phyloP scores from a whole-genome alignment of 176 grass and related monocot species.

The Carex scoparia region DNA sequence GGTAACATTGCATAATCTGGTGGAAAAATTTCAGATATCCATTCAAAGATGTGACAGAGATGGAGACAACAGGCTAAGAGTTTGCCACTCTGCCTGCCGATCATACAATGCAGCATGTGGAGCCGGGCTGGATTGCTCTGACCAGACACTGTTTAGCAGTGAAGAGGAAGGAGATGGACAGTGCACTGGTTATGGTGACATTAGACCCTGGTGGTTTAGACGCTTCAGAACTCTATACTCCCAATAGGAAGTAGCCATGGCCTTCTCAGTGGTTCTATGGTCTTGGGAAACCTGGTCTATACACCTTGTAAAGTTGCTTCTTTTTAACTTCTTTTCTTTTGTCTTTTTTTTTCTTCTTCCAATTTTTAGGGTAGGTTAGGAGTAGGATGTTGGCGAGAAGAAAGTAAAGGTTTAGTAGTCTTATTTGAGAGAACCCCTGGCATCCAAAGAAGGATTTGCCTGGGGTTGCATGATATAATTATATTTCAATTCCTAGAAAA shows the following conservation, averaged over 20 bases:
- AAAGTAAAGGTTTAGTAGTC: slow-evolving; percentile 28
- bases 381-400: slow-evolving; percentile 21
- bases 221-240: slow-evolving; percentile 42
- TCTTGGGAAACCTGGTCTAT: not conserved
- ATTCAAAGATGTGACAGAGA: slow-evolving; percentile 93
- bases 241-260: slow-evolving; percentile 3
- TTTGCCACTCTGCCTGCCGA: slow-evolving; percentile 90
- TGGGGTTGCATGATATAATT: slow-evolving; percentile 27
- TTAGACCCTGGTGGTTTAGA: slow-evolving; percentile 79
- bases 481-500: slow-evolving; percentile 13
- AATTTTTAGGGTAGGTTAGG: slow-evolving; percentile 61
- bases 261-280: not conserved
- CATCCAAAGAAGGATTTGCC: slow-evolving; percentile 67
- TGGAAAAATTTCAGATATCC: slow-evolving; percentile 50
- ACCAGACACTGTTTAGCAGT: slow-evolving; percentile 98
- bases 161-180: slow-evolving; percentile 77
- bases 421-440: slow-evolving; percentile 46
- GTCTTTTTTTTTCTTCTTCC: slow-evolving; percentile 25
- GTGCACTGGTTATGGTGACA: slow-evolving; percentile 92
- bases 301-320: slow-evolving; percentile 32
- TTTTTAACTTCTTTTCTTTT: slow-evolving; percentile 28
- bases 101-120: slow-evolving; percentile 86
- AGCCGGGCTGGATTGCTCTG: slow-evolving; percentile 84
- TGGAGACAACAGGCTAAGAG: slow-evolving; percentile 89
- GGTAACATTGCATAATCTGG: not conserved